Evolutionary conservation across 257 asterid genomes (phyloP), one percentile per base, ranked within the genome.

Genomic region (Gentiana macrophylla): DNA sequence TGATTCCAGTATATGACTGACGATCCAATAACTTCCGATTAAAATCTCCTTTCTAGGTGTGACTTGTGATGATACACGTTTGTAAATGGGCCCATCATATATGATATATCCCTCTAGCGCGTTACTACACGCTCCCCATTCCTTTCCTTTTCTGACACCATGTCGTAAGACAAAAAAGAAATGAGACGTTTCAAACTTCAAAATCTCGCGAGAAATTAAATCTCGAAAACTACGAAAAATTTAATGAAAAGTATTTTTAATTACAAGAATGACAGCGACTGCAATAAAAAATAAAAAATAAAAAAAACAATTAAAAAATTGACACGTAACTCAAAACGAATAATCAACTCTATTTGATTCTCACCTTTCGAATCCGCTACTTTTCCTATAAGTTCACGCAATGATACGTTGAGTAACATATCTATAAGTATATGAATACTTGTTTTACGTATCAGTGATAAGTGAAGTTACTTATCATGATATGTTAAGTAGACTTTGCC

Each of bases 351-450:
- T 43, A 80, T 78, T 81, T 76, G 74, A 86, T 65, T 77, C 64
- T 69, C 65, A 37, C 70, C 67, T 80, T 81, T 89, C 89, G 81
- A 78, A 78, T 86, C 97, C 97, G 95, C 83, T 68, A 60, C 72
- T 72, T 75, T 74, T 75, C 70, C 79, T 86, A 59, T 77, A 64
- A 54, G 66, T 57, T 69, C 81, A 80, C 79, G 84, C 84, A 70
- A 73, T 49, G 72, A 66, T 65, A 67, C 24, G 24, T 24, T 24
- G 1, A 24, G 24, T 24, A 24, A 24, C 24, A 24, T 24, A 24
- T 24, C 24, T 24, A 24, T 24, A 24, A 24, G 24, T 24, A 24
- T 24, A 24, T 24, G 24, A 24, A 24, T 24, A 24, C 24, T 24
- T 24, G 1, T 24, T 24, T 24, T 24, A 24, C 24, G 12, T 4